Evolutionary conservation across 1,284 basidiomycete genomes (phyloP), one percentile per base, ranked within the genome.

Genomic region (Golubevia sp.): DNA sequence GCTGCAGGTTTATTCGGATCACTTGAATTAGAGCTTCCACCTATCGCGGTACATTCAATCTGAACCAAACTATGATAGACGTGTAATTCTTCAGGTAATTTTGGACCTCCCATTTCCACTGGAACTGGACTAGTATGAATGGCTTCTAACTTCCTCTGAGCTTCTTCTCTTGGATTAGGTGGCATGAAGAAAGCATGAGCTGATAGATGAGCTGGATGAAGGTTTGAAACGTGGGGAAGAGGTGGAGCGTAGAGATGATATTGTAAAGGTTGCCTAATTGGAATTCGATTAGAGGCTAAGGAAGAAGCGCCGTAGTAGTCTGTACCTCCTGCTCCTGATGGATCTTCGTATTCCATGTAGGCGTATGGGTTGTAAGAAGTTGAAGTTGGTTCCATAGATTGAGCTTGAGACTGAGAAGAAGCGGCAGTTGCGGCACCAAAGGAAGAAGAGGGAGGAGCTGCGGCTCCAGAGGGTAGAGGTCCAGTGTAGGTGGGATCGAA

Each of bases 221-320:
- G 56, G 55, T 79, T 83, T 60, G 79, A 81, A 30, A 79, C 76
- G 64, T 81, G 79, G 25, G 80, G 79, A 0, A 77, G 64, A 13
- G 80, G 77, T n/a, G 80, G 79, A 13, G 79, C 76, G 54, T 78
- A 81, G 56, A 81, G 71, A 57, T 83, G 78, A 64, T 83, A 80
- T 61, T 82, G 76, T 30, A 81, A 73, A 20, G 78, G 74, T 38
- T 79, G 79, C 20, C 74, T 71, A 25, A 68, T 59, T 59, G 23
- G 38, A 55, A n/a, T 57, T 20, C 26, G 30, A 30, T 48, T 38
- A 21, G 49, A 49, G 15, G 58, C 49, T n/a, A 38, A 15, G 48
- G 63, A 66, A 38, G 62, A 60, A 25, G 59, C 52, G 48, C 62
- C 63, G 55, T 70, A 73, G 59, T 59, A 73, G 52, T 73, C 70